Evolutionary conservation across 306 rosid species (phyloP), one percentile per base, ranked within the genome.

Genomic region (Amphicarpaea edgeworthii): DNA sequence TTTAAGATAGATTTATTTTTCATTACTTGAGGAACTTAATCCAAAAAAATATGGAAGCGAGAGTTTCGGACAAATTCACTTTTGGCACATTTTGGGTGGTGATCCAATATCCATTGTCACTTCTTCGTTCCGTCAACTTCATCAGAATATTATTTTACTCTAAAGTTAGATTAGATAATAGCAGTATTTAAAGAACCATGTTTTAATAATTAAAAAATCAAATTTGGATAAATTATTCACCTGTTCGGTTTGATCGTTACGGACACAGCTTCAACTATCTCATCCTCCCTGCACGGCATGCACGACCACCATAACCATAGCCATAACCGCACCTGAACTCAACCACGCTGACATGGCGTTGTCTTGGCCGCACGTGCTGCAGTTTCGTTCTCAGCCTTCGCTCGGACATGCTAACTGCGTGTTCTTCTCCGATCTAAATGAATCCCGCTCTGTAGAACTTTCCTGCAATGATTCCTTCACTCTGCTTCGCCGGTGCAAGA

Each of bases 331-430:
- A 51, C 26, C 26, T 40, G 17, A 63, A 63, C 49, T 30, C 3
- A 3, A 28, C 19, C 40, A 40, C 46, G 16, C 12, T 19, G 34
- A 43, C 49, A 95, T 96, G 99, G 88, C 98, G 58, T 70, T 86
- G 26, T 71, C 84, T 62, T 84, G 79, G 73, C 84, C 93, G 2
- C 81, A 69, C 40, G 67, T 86, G 16, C 77, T 87, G 32, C 87
- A 79, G 12, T 78, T 90, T 59, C 90, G 89, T 1, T 85, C 85
- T 37, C 95, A 81, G 24, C 69, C 88, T n/a, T 46, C 61, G 0
- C 23, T 85, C 34, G 28, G 80, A 12, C 37, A 87, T 63, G 14
- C 91, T 32, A 88, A 79, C 57, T 79, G 16, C 82, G 59, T 84
- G 34, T 37, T 80, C 79, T 67, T 83, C 75, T 77, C 94, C 71